Conservation (phyloP, 208 protist genomes). For the Leishmania major region DNA sequence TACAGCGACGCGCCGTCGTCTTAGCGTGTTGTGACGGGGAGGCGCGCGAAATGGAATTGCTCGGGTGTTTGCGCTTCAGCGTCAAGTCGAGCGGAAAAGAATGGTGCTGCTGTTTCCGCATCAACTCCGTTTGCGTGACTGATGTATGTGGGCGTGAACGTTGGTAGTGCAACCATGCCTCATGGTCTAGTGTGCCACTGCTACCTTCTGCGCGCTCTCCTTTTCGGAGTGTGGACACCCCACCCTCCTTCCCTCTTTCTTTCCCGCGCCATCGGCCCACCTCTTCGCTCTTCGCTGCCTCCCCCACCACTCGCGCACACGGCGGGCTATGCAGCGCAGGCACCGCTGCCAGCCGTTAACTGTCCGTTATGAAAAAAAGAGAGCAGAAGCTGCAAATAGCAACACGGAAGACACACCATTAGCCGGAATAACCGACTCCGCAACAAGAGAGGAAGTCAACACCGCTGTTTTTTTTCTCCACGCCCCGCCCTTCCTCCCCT, state of each 20-base stretch:
- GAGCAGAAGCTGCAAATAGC: neutral
- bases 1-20: neutral
- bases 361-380: neutral
- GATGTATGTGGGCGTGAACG: neutral
- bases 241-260: neutral
- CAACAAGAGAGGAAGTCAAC: neutral
- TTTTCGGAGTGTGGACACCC: neutral
- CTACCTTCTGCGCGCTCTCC: neutral
- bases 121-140: neutral
- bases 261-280: neutral
- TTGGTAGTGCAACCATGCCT: neutral
- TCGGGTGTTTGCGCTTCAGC: neutral
- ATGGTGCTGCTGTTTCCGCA: neutral
- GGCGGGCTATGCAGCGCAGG: neutral
- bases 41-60: neutral
- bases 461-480: neutral
- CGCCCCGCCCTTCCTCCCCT: neutral
- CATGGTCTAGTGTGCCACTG: neutral
- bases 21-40: neutral
- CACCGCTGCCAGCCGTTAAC: neutral
- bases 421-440: neutral
- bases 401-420: neutral
- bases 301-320: neutral
- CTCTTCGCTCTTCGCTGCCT: slow-evolving; percentile 1
- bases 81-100: neutral